Percentiles rank a stretch among this genome's conserved stretches.
phyloP scores from a whole-genome alignment of 1,139 yeast species.

The Meyerozyma smithsonii region DNA sequence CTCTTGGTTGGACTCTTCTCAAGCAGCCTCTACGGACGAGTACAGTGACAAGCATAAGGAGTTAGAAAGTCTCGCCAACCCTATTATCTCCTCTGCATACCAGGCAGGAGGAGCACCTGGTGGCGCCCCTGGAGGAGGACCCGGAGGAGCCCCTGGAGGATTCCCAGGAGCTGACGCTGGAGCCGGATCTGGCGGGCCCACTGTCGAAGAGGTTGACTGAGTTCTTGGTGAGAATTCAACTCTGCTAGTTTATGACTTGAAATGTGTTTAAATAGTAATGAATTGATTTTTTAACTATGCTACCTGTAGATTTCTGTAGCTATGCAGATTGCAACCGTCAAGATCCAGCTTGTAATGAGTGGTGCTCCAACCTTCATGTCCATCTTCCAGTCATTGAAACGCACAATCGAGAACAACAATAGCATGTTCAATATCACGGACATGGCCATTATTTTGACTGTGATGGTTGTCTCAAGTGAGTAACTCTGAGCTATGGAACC shows the following conservation, averaged over 20 bases:
- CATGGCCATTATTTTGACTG: slow-evolving; percentile 15
- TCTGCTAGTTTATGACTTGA: slow-evolving; percentile 5
- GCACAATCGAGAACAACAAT: slow-evolving; percentile 51
- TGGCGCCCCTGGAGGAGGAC: slow-evolving; percentile 23
- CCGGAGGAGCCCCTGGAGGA: slow-evolving; percentile 9
- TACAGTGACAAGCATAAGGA: slow-evolving; percentile 62
- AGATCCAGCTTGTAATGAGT: not conserved
- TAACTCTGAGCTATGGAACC: slow-evolving; percentile 3
- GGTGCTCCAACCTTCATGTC: slow-evolving; percentile 37
- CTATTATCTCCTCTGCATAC: slow-evolving; percentile 61
- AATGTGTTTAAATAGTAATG: not conserved
- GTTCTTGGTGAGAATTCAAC: too few relatives aligned
- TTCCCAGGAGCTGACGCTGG: slow-evolving; percentile 27
- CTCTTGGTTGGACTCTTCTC: slow-evolving; percentile 47
- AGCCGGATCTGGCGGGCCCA: slow-evolving; percentile 43
- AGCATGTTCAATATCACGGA: slow-evolving; percentile 43
- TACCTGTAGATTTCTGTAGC: not conserved
- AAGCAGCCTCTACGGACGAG: slow-evolving; percentile 50
- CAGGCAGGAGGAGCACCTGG: slow-evolving; percentile 31
- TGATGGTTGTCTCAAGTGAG: slow-evolving; percentile 13
- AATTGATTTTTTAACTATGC: not conserved
- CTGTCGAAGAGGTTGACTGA: slow-evolving; percentile 71
- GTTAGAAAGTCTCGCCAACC: slow-evolving; percentile 60
- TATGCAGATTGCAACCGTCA: not conserved
- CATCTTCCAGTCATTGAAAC: slow-evolving; percentile 62